These are phyloP conservation scores for Ogataea sp. DNA, from an alignment of 805 yeast genomes.

Conservation along the genomic window DNA sequence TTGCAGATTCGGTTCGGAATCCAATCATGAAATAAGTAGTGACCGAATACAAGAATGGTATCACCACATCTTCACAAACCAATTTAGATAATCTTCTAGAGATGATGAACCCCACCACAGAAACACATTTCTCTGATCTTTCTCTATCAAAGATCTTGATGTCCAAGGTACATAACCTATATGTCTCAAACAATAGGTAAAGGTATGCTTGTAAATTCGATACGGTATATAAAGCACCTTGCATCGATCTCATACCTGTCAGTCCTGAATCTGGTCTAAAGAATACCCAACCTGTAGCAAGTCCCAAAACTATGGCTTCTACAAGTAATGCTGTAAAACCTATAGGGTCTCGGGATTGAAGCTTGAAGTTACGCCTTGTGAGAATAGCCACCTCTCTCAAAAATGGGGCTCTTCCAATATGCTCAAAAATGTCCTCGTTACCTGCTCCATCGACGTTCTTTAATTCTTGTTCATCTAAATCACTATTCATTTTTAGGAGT, in stretches of 20 bases:
- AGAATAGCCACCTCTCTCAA: constrained; percentile 35
- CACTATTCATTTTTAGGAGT: not conserved
- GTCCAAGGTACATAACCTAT: constrained; percentile 47
- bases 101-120: constrained; percentile 58
- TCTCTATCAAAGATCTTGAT: constrained; percentile 57
- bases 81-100: constrained; percentile 61
- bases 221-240: constrained; percentile 45
- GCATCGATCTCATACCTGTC: constrained; percentile 56
- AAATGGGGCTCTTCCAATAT: constrained; percentile 30
- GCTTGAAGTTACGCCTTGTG: constrained; percentile 34
- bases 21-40: constrained; percentile 78
- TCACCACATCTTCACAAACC: constrained; percentile 59
- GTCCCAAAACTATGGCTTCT: constrained; percentile 42
- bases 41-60: constrained; percentile 48
- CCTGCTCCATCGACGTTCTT: not conserved
- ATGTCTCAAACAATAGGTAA: constrained; percentile 48
- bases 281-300: constrained; percentile 72
- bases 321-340: constrained; percentile 35
- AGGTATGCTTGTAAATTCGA: constrained; percentile 49
- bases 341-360: constrained; percentile 43
- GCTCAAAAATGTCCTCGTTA: constrained; percentile 10
- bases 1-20: constrained; percentile 35
- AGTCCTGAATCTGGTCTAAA: constrained; percentile 50
- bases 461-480: too few species aligned
- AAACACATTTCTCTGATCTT: constrained; percentile 58